Base-by-base conservation (phyloP, 1,284 basidiomycete species). In the Ustilago cynodontis region DNA sequence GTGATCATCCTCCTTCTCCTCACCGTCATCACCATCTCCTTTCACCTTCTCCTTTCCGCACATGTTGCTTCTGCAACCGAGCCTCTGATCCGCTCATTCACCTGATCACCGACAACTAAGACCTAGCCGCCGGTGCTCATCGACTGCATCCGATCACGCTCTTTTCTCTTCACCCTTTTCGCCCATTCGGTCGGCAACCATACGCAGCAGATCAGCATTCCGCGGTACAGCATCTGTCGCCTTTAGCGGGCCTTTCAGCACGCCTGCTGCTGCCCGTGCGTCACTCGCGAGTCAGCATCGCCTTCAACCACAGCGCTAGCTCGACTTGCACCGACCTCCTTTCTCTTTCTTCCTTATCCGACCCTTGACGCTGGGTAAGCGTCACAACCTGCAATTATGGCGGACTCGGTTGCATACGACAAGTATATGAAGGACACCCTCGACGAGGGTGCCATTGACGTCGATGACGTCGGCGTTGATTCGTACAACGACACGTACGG, bases 341-440 rank as follows among this genome's bases (percentile, higher is more conserved):
- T 31, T 28, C 39, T 18, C 22, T 39, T 24, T 18, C 39, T n/a
- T 52, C 49, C 52, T 62, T 70, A 55, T 70, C 16, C 10, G 43
- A 18, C 59, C 57, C 57, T 41, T 37, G 54, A 60, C 61, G 62
- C 62, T 59, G 53, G 47, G 62, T 52, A 14, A 62, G 63, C 61
- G 68, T 67, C 60, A 22, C 28, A 37, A 49, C 41, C 28, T 49
- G 52, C 71, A 41, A 71, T n/a, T 56, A 73, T 76, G 77, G 65
- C 74, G 22, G 74, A 76, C 59, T 60, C 70, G 28, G 65, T 67
- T 49, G 79, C 71, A 33, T 81, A 81, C 62, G 79, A 81, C 68
- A 70, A 66, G 45, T 81, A 81, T 63, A 75, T 81, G 71, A 78
- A 80, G 58, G 74, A 78, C 37, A 74, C 71, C 43, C 39, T 78